Evolutionary conservation across 2,329 filamentous ascomycete species (phyloP), one percentile per base, ranked within the genome.

Genomic region (Pseudogymnoascus sp.): DNA sequence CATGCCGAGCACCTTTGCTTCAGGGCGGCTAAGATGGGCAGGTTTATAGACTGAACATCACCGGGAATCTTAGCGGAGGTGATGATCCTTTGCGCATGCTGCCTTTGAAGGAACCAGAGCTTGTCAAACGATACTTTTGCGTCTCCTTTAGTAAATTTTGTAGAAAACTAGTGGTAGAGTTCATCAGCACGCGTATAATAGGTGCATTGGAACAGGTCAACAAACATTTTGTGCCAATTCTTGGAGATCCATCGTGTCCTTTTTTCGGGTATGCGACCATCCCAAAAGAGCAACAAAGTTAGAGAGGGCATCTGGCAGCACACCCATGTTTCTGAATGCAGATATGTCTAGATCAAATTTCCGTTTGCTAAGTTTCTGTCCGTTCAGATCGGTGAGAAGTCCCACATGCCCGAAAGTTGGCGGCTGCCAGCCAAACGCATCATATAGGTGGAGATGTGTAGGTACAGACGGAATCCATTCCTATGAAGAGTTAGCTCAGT

Each of bases 391-490:
- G 26, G 89, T 84, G 1, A 95, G 82, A 1, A 95, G 80, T 6
- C 89, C 89, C 14, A 93, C 86, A 71, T 95, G 90, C n/a, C 86
- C 89, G 74, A 91, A 95, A n/a, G 78, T 75, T 0, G 90, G 90
- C 1, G 86, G 81, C 28, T 81, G 72, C 90, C 90, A 95, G 4
- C 84, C 82, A 71, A 95, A 89, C 2, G 89, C 89, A 59, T 89
- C 76, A 72, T 95, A 95, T n/a, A 95, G 82, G 78, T 59, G 80
- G 63, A 89, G 78, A 72, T 90, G 87, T 72, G 89, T 90, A 0
- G 93, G 92, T 0, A 95, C 98, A 0, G 93, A 96, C 35, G 93
- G 86, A 77, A 99, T 89, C 95, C 95, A 99, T 83, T 99, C 95
- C 82, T 90, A 61, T 62, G 35, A 60, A 26, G 2, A 64, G 46